Conservation (phyloP, 176 grass and related monocot species). For the Oryza longistaminata region DNA sequence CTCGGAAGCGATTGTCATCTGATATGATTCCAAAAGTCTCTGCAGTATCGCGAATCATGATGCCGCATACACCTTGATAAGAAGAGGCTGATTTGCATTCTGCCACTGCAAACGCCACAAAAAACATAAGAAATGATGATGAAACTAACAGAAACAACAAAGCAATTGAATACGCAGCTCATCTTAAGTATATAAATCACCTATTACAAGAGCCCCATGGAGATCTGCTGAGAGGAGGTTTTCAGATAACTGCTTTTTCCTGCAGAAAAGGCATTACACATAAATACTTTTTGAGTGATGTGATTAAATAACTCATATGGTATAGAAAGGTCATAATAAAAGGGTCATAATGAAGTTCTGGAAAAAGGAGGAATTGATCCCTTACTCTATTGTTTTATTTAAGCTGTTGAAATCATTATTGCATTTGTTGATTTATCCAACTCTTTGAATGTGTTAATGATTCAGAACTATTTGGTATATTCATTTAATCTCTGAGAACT, state of each 20-base stretch:
- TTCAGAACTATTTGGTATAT: too few species aligned
- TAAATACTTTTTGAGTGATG: constrained; percentile 13
- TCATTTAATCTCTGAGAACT: too few species aligned
- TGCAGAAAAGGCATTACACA: constrained; percentile 32
- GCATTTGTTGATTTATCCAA: too few species aligned
- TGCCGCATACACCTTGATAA: constrained; percentile 65
- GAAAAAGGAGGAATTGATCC: too few species aligned
- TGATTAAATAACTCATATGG: neutral
- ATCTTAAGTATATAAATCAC: constrained; percentile 40
- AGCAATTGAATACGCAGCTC: constrained; percentile 10
- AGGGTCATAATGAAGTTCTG: neutral
- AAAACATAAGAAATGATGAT: neutral
- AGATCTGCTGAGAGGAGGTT: constrained; percentile 75
- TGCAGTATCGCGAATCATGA: constrained; percentile 84
- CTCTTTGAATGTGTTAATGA: too few species aligned
- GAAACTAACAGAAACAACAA: constrained; percentile 7
- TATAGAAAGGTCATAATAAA: constrained; percentile 13
- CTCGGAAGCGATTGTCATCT: constrained; percentile 64
- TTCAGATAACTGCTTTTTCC: constrained; percentile 71
- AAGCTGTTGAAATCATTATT: too few species aligned
- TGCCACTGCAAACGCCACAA: constrained; percentile 50
- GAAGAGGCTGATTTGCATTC: constrained; percentile 68
- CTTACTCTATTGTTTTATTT: too few species aligned
- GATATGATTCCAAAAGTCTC: constrained; percentile 92
- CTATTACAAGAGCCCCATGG: constrained; percentile 75